Evolutionary conservation across 768 basidiomycete species (phyloP), one percentile per base, ranked within the genome.

Genomic region (Leccinum obscurum): DNA sequence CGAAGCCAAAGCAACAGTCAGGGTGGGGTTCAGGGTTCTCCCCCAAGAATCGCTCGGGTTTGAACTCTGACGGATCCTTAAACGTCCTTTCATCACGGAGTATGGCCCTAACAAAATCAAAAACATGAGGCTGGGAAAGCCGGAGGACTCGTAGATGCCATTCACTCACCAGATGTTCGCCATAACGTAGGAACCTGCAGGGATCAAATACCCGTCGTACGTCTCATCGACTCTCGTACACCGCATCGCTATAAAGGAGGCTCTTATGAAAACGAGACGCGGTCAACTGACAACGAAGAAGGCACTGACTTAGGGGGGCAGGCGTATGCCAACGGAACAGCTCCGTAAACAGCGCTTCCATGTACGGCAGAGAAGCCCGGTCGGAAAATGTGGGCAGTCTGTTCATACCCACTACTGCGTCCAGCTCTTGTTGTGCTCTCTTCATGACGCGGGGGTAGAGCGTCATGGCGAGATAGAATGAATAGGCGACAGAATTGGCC

Each of bases 381-480:
- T 74, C 71, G 3, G 64, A 52, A 20, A 70, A 71, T 1, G 64
- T 68, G 7, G 73, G 71, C 28, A 71, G 46, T 49, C 55, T 56
- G 5, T 61, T 55, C 3, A 39, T 34, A 8, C 73, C 74, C 11
- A 75, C 64, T 0, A 75, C 63, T 0, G 54, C 17, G 32, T 72
- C 71, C 10, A 75, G 54, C 49, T 75, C 72, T 39, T 59, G 57
- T 52, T 70, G 72, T 0, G 65, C 72, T 44, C 63, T 72, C 51
- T 61, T 62, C 63, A 70, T 62, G 17, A 69, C 66, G 1, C 44
- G 56, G 3, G 75, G 74, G 51, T 66, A 62, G 50, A 71, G 65
- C n/a, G 65, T 62, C 73, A 73, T 75, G 3, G 69, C 74, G 17
- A 73, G 68, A 22, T 61, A 61, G 46, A 68, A 66, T 8, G 60